Evolutionary conservation across 2,329 filamentous ascomycete genomes (phyloP).

Genomic region (Fusarium brachygibbosum): DNA sequence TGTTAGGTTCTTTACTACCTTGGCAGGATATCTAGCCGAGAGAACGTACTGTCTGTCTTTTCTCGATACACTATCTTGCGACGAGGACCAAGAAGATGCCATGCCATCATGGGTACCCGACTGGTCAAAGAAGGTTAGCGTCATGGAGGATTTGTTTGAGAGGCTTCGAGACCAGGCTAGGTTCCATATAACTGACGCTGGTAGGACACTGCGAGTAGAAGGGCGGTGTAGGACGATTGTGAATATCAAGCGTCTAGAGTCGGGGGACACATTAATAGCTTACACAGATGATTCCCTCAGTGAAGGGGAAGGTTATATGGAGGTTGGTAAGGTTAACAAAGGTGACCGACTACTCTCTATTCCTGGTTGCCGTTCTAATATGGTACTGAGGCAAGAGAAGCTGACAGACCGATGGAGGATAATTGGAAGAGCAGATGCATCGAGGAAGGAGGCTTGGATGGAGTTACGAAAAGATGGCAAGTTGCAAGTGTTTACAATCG

Average conservation of each 20-base stretch:
- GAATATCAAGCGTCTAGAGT: background rate
- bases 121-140: background rate
- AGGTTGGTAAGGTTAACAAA: background rate
- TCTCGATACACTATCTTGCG: background rate
- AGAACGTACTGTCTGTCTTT: background rate
- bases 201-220: background rate
- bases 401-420: background rate
- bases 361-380: background rate
- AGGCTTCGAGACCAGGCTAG: rapidly evolving
- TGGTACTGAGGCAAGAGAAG: background rate
- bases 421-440: background rate
- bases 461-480: background rate
- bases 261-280: background rate
- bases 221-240: background rate
- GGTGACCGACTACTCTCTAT: background rate
- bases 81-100: background rate
- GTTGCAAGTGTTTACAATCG: no score
- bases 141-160: no score
- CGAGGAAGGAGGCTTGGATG: background rate
- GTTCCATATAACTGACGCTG: background rate
- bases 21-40: background rate
- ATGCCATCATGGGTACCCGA: background rate
- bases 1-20: background rate
- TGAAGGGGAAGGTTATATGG: background rate
- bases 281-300: background rate